Percentiles rank a stretch among this genome's conserved stretches.
These are phyloP conservation scores for Ascochyta pisi DNA, from an alignment of 2,329 filamentous ascomycete genomes.

Conservation along the genomic window DNA sequence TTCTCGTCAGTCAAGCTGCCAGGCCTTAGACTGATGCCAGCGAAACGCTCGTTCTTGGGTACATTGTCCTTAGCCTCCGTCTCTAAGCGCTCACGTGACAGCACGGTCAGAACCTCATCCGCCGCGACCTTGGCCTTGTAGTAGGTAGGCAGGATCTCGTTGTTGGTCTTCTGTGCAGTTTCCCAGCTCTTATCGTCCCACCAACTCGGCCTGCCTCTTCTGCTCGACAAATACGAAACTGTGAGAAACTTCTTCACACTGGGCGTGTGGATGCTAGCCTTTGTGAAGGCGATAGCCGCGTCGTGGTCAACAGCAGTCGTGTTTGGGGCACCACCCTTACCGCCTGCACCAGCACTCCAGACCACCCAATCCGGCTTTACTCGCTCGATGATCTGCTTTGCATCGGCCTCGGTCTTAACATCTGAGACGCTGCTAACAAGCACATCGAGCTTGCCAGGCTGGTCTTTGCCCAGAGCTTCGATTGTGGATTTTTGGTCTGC, in stretches of 20 bases:
- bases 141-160: slow-evolving; percentile 59
- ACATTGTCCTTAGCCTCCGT: slow-evolving; percentile 39
- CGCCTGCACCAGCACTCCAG: slow-evolving; percentile 70
- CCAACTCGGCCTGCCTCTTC: slow-evolving; percentile 58
- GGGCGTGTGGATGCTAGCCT: slow-evolving; percentile 54
- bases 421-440: slow-evolving; percentile 76
- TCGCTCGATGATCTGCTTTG: slow-evolving; percentile 66
- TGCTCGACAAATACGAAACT: slow-evolving; percentile 61
- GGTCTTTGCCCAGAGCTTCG: slow-evolving; percentile 64
- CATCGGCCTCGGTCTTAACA: slow-evolving; percentile 68
- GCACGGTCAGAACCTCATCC: slow-evolving; percentile 61
- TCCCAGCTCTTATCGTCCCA: slow-evolving; percentile 58
- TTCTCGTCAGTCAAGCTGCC: slow-evolving; percentile 57
- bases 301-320: slow-evolving; percentile 62
- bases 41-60: slow-evolving; percentile 47
- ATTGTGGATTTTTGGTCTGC: slow-evolving; percentile 71
- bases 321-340: slow-evolving; percentile 59
- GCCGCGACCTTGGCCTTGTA: slow-evolving; percentile 62
- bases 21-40: slow-evolving; percentile 60
- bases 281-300: slow-evolving; percentile 63
- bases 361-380: slow-evolving; percentile 71
- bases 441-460: slow-evolving; percentile 70
- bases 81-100: slow-evolving; percentile 42
- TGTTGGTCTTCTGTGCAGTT: slow-evolving; percentile 55
- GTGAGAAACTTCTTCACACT: slow-evolving; percentile 62